Evolutionary conservation across 495 filamentous ascomycete species (phyloP), one percentile per base, ranked within the genome.

Genomic region (Tuber magnatum): DNA sequence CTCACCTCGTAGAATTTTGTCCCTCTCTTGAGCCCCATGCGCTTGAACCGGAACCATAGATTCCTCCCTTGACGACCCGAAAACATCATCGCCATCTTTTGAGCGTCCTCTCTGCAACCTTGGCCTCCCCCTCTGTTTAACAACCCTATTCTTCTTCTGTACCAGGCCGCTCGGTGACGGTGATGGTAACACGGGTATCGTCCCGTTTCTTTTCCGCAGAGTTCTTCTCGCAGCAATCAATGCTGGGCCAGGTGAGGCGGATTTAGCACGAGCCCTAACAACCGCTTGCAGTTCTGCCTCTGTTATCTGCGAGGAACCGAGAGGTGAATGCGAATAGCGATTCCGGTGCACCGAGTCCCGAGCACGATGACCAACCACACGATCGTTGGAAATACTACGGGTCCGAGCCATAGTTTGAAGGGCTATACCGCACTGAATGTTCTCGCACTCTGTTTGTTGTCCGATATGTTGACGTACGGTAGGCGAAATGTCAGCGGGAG

Each of bases 361-460:
- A n/a, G 41, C 56, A 44, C 77, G 77, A 35, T 51, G 43, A 39
- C 40, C n/a, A 39, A 22, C 73, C n/a, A 68, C 77, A 46, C 72
- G 72, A 69, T 79, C 72, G 3, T 44, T 40, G 35, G 69, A 75
- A 68, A 72, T 22, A 28, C 71, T 75, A n/a, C 76, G 77, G 22
- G 61, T 65, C 51, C 77, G 72, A 56, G 76, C 72, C 72, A 75
- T 77, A 7, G 48, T 43, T 43, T 43, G 38, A 14, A 68, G 39
- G 69, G 9, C 39, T 16, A 35, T 16, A 14, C 28, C 38, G 12
- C 7, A 2, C 39, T 28, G 22, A 28, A 32, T 39, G 73, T n/a
- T 43, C n/a, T 61, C 20, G 68, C 44, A 6, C 43, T 28, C 28
- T 71, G 73, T 39, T 22, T 56, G n/a, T 44, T n/a, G 77, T 28